Conservation (phyloP, 208 protist genomes). For the Naegleria fowleri region DNA sequence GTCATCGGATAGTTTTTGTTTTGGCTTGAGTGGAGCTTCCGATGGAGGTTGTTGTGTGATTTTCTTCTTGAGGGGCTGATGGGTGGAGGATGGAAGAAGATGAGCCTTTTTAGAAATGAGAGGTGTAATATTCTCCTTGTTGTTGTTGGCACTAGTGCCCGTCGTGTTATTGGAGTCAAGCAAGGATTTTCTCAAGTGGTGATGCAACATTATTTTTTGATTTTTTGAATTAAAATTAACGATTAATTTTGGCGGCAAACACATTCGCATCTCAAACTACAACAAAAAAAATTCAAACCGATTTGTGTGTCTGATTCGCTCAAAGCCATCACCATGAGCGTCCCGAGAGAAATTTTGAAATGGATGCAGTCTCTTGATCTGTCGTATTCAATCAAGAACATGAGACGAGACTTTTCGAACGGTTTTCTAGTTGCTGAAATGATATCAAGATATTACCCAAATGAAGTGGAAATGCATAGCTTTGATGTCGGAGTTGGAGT, state of each 20-base stretch:
- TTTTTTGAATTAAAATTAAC: not conserved
- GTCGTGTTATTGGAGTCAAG: not conserved
- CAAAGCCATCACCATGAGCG: slow-evolving; percentile 40
- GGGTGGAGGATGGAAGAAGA: too few relatives aligned
- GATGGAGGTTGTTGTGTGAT: too few relatives aligned
- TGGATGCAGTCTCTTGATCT: slow-evolving; percentile 90
- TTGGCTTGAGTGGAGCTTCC: not conserved
- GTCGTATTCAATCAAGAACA: slow-evolving; percentile 74
- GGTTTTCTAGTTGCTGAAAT: slow-evolving; percentile 87
- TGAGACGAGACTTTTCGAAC: slow-evolving; percentile 81
- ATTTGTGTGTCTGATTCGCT: too few relatives aligned
- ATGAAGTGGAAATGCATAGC: slow-evolving; percentile 64
- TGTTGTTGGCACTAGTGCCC: not conserved
- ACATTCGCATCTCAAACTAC: not conserved
- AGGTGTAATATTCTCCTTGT: not conserved
- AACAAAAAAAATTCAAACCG: slow-evolving; percentile 6
- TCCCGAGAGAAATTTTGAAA: slow-evolving; percentile 76
- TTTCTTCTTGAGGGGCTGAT: too few relatives aligned
- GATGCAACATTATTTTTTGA: not conserved
- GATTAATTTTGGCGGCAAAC: not conserved
- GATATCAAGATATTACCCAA: slow-evolving; percentile 67
- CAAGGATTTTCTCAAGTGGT: not conserved
- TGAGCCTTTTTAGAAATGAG: too few relatives aligned
- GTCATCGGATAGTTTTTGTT: not conserved
- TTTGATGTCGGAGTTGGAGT: slow-evolving; percentile 67